Evolutionary conservation across 495 filamentous ascomycete species (phyloP), one percentile per base, ranked within the genome.

Genomic region (Aspergillus haitiensis): DNA sequence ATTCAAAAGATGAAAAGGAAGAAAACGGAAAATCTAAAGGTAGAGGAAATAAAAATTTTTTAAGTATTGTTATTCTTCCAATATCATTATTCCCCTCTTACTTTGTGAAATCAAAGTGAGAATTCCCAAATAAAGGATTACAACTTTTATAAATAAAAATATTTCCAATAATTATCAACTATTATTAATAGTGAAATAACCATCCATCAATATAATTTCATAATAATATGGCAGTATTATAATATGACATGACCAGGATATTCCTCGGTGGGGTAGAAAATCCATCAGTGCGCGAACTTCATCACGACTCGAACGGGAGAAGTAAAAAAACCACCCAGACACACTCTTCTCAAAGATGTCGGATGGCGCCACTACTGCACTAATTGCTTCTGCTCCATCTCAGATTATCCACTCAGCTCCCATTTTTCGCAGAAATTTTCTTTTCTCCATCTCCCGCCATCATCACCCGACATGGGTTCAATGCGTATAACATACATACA

Each of bases 381-480:
- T 15, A 15, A 33, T 52, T 21, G 9, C 50, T 33, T 18, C 16
- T 35, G 21, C 32, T 37, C 34, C 10, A 33, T 6, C 13, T 15
- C 31, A 34, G 31, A 15, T 15, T 15, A 52, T 21, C 50, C 50
- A 52, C 50, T 34, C 44, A 11, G 15, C 55, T 47, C 31, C 16
- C 15, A 31, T 48, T 49, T 58, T 56, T 16, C 5, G 46, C 16
- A 27, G 18, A 50, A 40, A 16, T 50, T 47, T 42, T 40, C 15
- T 61, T 47, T 56, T 61, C 27, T 52, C 31, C 48, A 16, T 58
- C 35, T 59, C 46, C n/a, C 21, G 13, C 27, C 11, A 40, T 11
- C 37, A 40, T 40, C 37, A 40, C n/a, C 37, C 37, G 7, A 40
- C 37, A 40, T 40, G 37, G 37, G 37, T 40, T 40, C 37, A 40